Base-by-base conservation (phyloP, 1,139 yeast genomes). In the Yamadazyma songkhlaensis region DNA sequence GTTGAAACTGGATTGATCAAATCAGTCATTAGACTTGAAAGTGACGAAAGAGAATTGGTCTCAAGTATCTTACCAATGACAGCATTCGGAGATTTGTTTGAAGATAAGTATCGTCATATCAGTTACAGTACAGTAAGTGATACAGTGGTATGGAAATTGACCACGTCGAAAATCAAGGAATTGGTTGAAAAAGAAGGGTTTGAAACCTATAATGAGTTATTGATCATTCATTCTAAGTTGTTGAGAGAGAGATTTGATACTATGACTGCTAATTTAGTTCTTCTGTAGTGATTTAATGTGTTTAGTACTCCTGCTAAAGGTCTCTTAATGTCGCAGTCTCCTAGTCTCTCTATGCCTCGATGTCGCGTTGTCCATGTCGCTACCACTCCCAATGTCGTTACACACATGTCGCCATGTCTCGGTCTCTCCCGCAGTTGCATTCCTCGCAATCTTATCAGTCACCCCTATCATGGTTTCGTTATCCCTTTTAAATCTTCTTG, bases 31-130 rank as follows among this genome's bases (percentile, higher is more conserved):
- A 60, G 71, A 63, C 52, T 78, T 71, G 71, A 72, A 45, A 57
- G 72, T 49, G 70, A 74, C 47, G 73, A 73, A 47, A 75, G 85
- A 3, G 77, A 75, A 31, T 72, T 90, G 26, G 77, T 75, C 40
- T 92, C 92, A 44, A 82, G 88, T 12, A 77, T 90, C 40, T 73
- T 92, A 25, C 95, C 96, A n/a, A 79, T 89, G 46, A 89, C 97
- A 0, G 82, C 95, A 4, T 86, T 89, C 59, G 98, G 98, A 3
- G 89, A 84, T 55, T 60, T 83, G 34, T 60, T 60, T 23, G 68
- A 59, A 34, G 57, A 58, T 10, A 60, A 61, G 34, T 64, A 63
- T 39, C 62, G 78, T 39, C 61, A 69, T 40, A 51, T 74, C 53
- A 48, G 72, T 45, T 69, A 75, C 59, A 67, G 75, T 53, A 59